Evolutionary conservation across 2,329 filamentous ascomycete genomes (phyloP).

Genomic region (Camillea tinctor): DNA sequence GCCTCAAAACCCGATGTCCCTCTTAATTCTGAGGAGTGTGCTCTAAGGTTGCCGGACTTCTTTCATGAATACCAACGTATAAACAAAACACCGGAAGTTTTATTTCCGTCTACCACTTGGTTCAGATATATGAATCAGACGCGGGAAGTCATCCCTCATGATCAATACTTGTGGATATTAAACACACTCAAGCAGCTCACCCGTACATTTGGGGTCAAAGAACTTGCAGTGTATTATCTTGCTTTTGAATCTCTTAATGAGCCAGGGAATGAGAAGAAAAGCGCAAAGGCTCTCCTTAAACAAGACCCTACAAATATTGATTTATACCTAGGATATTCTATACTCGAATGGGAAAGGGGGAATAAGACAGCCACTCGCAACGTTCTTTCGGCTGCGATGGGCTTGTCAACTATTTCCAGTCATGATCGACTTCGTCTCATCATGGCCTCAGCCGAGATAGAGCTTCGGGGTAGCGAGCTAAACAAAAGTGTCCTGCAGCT

Average conservation of each 20-base stretch:
- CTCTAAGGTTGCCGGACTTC: slow-evolving; percentile 21
- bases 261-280: slow-evolving; percentile 59
- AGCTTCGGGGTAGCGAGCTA: slow-evolving; percentile 46
- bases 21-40: slow-evolving; percentile 11
- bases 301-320: slow-evolving; percentile 59
- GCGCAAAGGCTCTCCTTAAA: slow-evolving; percentile 73
- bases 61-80: slow-evolving; percentile 25
- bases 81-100: slow-evolving; percentile 39
- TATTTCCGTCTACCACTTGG: slow-evolving; percentile 48
- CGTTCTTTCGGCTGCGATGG: slow-evolving; percentile 65
- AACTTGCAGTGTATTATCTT: slow-evolving; percentile 67
- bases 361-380: slow-evolving; percentile 58
- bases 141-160: slow-evolving; percentile 26
- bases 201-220: slow-evolving; percentile 41
- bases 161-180: slow-evolving; percentile 47
- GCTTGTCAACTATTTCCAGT: slow-evolving; percentile 23
- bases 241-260: slow-evolving; percentile 63
- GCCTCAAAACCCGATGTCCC: slow-evolving; percentile 1
- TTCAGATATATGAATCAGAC: slow-evolving; percentile 41
- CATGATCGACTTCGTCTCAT: slow-evolving; percentile 44
- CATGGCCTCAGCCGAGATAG: slow-evolving; percentile 66
- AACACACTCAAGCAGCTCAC: slow-evolving; percentile 59
- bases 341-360: slow-evolving; percentile 63
- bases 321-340: slow-evolving; percentile 77
- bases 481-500: slow-evolving; percentile 38